Base-by-base conservation (phyloP, 2,329 filamentous ascomycete genomes). In the Cadophora sp. region DNA sequence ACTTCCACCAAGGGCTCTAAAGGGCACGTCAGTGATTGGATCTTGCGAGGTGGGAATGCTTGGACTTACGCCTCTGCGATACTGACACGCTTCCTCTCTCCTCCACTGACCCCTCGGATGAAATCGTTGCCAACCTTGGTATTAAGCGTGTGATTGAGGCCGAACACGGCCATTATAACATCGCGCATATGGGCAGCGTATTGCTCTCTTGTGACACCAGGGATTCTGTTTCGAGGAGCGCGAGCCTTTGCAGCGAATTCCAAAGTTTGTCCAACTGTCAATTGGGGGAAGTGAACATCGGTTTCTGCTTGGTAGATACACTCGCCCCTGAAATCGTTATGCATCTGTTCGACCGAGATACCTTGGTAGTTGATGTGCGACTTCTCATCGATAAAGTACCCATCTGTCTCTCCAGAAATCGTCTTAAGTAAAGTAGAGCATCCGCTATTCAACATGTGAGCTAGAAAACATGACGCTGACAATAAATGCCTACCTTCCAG, bases 81-180 rank as follows among this genome's bases (percentile, higher is more conserved):
- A 53, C 89, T 91, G 5, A 96, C 92, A 76, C 93, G 88, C 80
- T 96, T 94, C 65, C 89, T 83, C 76, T 92, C 90, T 45, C 90
- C 90, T 30, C 90, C 90, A 8, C 85, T 89, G 0, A 92, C 85
- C 59, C 92, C 92, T 1, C 90, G 87, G 13, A 94, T 83, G 51
- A 91, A 87, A 71, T 93, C 90, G 67, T 93, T 88, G 8, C 92
- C 92, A 14, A 94, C 89, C 72, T 89, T 91, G 7, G 91, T 94
- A 67, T 89, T 84, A 72, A 90, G 82, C 0, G 90, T 91, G 73
- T 94, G 90, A 43, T 86, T 87, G 36, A 94, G 87, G 71, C 90
- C 90, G 73, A 92, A 93, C 0, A 91, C 86, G 0, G 91, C 88
- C 53, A 87, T 83, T 0, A 90, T 83, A 18, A 91, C 88, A 48